Conservation (phyloP, 805 yeast genomes). For the Metschnikowia corniflorae region DNA sequence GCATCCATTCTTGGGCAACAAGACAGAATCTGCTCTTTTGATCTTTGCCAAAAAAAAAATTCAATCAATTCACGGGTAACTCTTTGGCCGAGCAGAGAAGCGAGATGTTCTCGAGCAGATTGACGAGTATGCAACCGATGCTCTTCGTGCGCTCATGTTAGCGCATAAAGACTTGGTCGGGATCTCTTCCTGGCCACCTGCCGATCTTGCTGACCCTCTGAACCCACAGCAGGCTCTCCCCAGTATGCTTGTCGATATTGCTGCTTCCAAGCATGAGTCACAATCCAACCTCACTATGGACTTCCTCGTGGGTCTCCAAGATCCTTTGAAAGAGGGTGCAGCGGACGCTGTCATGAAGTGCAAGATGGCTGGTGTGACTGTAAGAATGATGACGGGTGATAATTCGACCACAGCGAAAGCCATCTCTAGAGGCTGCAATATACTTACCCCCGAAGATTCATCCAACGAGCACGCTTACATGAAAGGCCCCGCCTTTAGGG, state of each 20-base stretch:
- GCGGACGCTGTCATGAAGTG: slow-evolving; percentile 85
- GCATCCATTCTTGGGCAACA: slow-evolving; percentile 87
- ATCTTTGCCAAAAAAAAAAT: slow-evolving; percentile 57
- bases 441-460: slow-evolving; percentile 50
- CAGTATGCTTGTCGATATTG: slow-evolving; percentile 23
- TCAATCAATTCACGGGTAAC: slow-evolving; percentile 43
- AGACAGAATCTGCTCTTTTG: slow-evolving; percentile 89
- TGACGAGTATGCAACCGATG: slow-evolving; percentile 64
- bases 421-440: slow-evolving; percentile 83
- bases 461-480: slow-evolving; percentile 60
- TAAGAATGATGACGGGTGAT: slow-evolving; percentile 98
- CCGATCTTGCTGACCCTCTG: slow-evolving; percentile 31
- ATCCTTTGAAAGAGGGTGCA: slow-evolving; percentile 89
- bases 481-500: slow-evolving; percentile 92
- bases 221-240: slow-evolving; percentile 41
- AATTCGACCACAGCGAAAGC: slow-evolving; percentile 88
- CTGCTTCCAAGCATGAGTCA: slow-evolving; percentile 24
- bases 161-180: slow-evolving; percentile 70
- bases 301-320: slow-evolving; percentile 87
- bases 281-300: slow-evolving; percentile 28
- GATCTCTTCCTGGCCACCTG: slow-evolving; percentile 63
- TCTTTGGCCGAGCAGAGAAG: slow-evolving; percentile 42
- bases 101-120: slow-evolving; percentile 29
- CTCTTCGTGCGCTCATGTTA: slow-evolving; percentile 84
- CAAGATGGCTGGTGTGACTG: slow-evolving; percentile 86